Evolutionary conservation across 352 stramenopile genomes (phyloP), one percentile per base, ranked within the genome.

Genomic region (Globisporangium viniferum): DNA sequence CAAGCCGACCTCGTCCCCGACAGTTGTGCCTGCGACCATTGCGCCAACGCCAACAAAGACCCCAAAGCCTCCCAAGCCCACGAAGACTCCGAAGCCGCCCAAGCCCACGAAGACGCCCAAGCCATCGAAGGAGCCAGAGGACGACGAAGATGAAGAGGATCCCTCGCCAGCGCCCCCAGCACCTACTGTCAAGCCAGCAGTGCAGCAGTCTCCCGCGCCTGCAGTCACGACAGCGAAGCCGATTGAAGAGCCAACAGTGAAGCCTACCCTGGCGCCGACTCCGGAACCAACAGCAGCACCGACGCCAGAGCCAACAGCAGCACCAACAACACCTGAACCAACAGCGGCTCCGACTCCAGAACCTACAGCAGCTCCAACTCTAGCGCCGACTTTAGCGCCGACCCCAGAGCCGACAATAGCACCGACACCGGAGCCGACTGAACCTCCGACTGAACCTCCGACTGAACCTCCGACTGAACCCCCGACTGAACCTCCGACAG

Each of bases 381-480:
- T 6, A 12, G n/a, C 54, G 14, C 61, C 72, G 24, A 75, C 69
- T 5, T 53, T 29, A 29, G 44, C 69, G 20, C 58, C 70, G 20
- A 66, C 66, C 1, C 39, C 59, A 10, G 33, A 48, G 24, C 68
- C 72, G 44, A 67, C 33, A 31, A 31, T 31, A 31, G 29, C 3
- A 1, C 29, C 29, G 29, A 31, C 29, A 1, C 29, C 29, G 3
- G 29, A 31, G 22, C 66, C 69, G 0, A 73, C 68, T 1, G 35
- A 31, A 5, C 6, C 57, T 18, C 67, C 58, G 49, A 65, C 70
- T 12, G 58, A 51, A 49, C 57, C 56, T 5, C 58, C 67, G 31
- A 70, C 70, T n/a, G n/a, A n/a, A n/a, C n/a, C 59, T 29, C 66
- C 69, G 1, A 73, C 68, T 1, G 35, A 31, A 5, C 6, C 57